These are phyloP conservation scores for Metarhizium sp. DNA, from an alignment of 2,329 filamentous ascomycete species.

Conservation along the genomic window DNA sequence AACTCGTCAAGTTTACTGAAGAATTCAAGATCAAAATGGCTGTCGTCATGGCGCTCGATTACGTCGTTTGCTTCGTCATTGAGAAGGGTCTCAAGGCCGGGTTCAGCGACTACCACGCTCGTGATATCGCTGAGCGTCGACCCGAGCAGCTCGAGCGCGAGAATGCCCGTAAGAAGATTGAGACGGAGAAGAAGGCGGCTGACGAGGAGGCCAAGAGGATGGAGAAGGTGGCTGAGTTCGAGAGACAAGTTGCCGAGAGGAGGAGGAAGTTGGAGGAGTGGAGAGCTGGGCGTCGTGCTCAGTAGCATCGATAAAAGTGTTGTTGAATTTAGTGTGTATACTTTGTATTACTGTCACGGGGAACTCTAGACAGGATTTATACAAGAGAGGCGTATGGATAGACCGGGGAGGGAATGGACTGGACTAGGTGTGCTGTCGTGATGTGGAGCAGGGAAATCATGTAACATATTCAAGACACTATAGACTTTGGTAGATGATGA, in stretches of 20 bases:
- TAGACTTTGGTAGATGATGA: not conserved
- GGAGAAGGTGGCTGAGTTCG: conserved; percentile 50
- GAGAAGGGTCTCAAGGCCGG: conserved; percentile 76
- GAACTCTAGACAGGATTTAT: not conserved
- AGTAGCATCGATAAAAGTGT: not conserved
- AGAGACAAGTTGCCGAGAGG: conserved; percentile 46
- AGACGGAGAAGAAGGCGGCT: conserved; percentile 36
- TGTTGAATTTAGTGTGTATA: not conserved
- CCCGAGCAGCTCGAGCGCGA: conserved; percentile 81
- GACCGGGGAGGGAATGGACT: not conserved
- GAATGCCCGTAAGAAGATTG: conserved; percentile 53
- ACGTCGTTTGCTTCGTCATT: conserved; percentile 74
- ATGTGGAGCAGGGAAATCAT: not conserved
- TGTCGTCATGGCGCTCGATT: conserved; percentile 77
- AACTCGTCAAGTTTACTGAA: conserved; percentile 76
- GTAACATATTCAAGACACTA: not conserved
- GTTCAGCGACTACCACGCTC: conserved; percentile 87
- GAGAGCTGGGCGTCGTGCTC: conserved; percentile 24
- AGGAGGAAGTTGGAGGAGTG: conserved; percentile 38
- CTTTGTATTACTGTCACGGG: not conserved
- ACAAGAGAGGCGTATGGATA: not conserved
- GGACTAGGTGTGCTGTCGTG: not conserved
- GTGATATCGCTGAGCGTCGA: conserved; percentile 82
- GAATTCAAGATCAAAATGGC: conserved; percentile 90
- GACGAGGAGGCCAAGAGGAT: conserved; percentile 42